These are phyloP conservation scores for Boletus rex-veris DNA, from an alignment of 768 basidiomycete species.

Conservation along the genomic window DNA sequence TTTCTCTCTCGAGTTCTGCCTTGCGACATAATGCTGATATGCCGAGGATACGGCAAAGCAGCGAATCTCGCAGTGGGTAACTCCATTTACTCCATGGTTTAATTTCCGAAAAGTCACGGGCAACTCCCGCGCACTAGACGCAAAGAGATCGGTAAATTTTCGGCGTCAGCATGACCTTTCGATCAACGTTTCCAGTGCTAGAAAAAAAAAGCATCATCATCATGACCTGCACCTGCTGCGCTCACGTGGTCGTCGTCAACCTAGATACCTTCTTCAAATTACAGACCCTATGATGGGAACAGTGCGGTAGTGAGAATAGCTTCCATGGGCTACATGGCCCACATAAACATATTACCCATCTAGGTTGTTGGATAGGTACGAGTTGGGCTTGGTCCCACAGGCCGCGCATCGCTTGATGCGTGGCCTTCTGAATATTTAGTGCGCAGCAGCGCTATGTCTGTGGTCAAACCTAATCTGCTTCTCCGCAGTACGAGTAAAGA, in stretches of 20 bases:
- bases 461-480: conserved; percentile 2
- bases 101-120: too few species aligned
- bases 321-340: background rate
- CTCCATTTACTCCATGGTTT: too few species aligned
- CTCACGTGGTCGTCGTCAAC: background rate
- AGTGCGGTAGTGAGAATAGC: background rate
- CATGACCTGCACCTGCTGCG: background rate
- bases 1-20: background rate
- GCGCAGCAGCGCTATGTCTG: background rate
- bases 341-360: background rate
- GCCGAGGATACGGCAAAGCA: background rate
- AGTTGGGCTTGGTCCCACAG: background rate
- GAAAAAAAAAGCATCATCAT: too few species aligned
- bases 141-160: too few species aligned
- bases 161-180: too few species aligned
- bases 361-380: background rate
- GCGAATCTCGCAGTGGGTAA: too few species aligned
- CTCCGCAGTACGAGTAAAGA: conserved; percentile 11
- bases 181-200: too few species aligned
- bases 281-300: background rate
- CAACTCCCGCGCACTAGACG: too few species aligned
- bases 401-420: background rate
- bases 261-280: too few species aligned
- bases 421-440: background rate
- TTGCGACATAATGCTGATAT: background rate